Base-by-base conservation (phyloP, 345 rosid species). In the Camelina hispida region DNA sequence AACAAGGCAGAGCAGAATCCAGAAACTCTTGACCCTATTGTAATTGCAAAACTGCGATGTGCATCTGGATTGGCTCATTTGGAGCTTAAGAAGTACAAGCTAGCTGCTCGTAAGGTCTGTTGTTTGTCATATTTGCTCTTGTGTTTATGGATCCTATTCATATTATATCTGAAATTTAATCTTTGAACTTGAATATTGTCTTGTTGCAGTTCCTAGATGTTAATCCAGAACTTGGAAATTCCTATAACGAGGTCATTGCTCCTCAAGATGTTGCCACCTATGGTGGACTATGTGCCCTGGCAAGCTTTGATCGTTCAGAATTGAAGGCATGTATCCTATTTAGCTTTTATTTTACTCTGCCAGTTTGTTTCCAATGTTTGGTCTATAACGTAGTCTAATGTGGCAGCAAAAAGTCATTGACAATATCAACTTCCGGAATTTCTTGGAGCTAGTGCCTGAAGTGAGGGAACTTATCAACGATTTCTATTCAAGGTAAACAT, bases 211-310 rank as follows among this genome's bases (percentile, higher is more conserved):
- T 96, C 78, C 80, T 96, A 83, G 98, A 96, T 78, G 96, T 90
- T 47, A 89, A 88, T 72, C 98, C 93, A 58, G 99, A 93, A 65
- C 82, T 93, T 69, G 97, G 95, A 72, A 93, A 74, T 81, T 80
- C 87, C 37, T 96, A 91, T 75, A 91, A 79, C 69, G 97, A 93
- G 75, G 97, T 93, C 42, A 89, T 96, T 88, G 99, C 99, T 58
- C 79, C 99, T 73, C 99, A 96, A 85, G 99, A 93, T 80, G 89
- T 96, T 79, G 99, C 99, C 35, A 96, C 95, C 11, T 96, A 93
- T 44, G 99, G 99, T 25, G 99, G 99, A 52, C 95, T 96, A 60
- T 93, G 99, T 75, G 99, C 98, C 3, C 92, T 96, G 81, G 97
- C 99, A 38, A 91, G 96, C 83, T 96, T 96, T 77, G 99, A 96